Percentiles rank a stretch among this genome's conserved stretches.
Evolutionary conservation across 78 protist genomes (phyloP).

Genomic region (Planoprotostelium fungivorum): DNA sequence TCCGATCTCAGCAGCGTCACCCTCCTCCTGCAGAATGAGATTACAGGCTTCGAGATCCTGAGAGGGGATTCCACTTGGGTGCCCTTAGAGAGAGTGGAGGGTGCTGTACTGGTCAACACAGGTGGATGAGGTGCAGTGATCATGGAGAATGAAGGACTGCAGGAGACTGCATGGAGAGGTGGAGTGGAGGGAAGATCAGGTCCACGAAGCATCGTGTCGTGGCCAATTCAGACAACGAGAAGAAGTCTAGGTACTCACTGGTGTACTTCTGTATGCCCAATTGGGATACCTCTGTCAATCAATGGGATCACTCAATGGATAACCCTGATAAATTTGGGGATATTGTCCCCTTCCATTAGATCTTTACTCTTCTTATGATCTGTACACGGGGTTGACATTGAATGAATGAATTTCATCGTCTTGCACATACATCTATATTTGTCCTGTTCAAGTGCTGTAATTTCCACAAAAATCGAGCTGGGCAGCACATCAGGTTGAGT

Average conservation of each 20-base stretch:
- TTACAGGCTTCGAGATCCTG: background rate
- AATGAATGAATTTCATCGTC: too few relatives aligned
- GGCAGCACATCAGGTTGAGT: too few relatives aligned
- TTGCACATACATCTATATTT: too few relatives aligned
- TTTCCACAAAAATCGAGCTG: too few relatives aligned
- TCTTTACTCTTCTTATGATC: too few relatives aligned
- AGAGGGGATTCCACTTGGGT: background rate
- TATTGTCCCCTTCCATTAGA: background rate
- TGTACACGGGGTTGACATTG: too few relatives aligned
- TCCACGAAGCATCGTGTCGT: background rate
- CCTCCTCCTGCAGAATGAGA: background rate
- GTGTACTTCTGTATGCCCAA: background rate
- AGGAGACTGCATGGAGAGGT: background rate
- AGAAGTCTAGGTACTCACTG: background rate
- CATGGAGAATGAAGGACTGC: background rate
- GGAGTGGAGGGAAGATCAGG: background rate
- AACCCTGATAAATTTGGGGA: background rate
- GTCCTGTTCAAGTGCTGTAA: too few relatives aligned
- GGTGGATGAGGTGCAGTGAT: background rate
- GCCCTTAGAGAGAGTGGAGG: background rate
- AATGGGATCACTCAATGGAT: background rate
- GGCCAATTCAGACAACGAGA: background rate
- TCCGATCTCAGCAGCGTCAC: background rate
- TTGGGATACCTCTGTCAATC: background rate
- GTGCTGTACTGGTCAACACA: background rate